Evolutionary conservation across 768 basidiomycete genomes (phyloP).

Genomic region (Termitomyces sp.): DNA sequence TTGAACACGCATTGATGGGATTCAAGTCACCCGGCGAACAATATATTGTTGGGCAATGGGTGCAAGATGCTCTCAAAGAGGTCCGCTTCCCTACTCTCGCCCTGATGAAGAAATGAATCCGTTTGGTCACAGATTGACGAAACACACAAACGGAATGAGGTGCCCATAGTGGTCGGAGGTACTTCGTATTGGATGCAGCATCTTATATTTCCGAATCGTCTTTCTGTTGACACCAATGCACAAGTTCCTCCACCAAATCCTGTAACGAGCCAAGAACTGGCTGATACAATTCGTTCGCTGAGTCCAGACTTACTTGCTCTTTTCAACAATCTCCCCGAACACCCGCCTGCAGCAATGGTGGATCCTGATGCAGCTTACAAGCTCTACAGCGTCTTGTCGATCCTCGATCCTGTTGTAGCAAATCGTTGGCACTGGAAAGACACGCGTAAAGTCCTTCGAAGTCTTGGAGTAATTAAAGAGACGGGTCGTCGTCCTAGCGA

Average conservation of each 20-base stretch:
- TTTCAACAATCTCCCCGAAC: conserved; percentile 57
- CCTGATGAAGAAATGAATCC: background rate
- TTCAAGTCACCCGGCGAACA: conserved; percentile 86
- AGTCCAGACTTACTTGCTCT: conserved; percentile 47
- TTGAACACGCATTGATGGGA: conserved; percentile 89
- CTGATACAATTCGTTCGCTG: conserved; percentile 41
- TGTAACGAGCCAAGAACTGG: conserved; percentile 30
- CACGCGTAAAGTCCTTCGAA: conserved; percentile 84
- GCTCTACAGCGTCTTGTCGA: conserved; percentile 64
- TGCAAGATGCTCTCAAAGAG: conserved; percentile 71
- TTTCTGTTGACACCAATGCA: conserved; percentile 35
- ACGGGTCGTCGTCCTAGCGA: conserved; percentile 65
- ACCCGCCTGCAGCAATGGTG: conserved; percentile 53
- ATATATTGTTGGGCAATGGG: conserved; percentile 86
- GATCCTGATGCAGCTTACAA: conserved; percentile 57
- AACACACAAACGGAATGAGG: conserved; percentile 54
- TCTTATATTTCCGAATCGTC: conserved; percentile 82
- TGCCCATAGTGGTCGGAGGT: conserved; percentile 93
- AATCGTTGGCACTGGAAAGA: conserved; percentile 96
- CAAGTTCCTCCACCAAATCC: conserved; percentile 14
- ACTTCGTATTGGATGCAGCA: conserved; percentile 99
- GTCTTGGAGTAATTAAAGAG: conserved; percentile 74
- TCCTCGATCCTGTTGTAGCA: conserved; percentile 73
- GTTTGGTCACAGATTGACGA: conserved; percentile 61
- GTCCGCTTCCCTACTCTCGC: background rate